A percentile compares a stretch with the other conserved stretches of the same genome.
Evolutionary conservation across 2,329 filamentous ascomycete species (phyloP).

Genomic region (Tolypocladium tropicale): DNA sequence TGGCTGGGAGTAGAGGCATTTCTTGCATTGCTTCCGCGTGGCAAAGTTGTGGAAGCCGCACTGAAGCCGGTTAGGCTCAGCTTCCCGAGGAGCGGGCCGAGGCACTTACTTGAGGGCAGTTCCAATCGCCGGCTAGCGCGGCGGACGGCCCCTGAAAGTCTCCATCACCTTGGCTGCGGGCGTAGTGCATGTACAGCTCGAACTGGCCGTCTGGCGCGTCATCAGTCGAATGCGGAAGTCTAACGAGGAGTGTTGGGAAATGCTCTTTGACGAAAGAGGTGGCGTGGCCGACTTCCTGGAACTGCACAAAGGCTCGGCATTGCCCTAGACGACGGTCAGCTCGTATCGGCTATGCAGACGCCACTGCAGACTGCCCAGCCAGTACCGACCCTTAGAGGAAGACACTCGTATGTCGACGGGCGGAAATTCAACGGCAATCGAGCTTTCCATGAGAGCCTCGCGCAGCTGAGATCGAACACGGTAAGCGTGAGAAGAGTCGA

Average conservation of each 20-base stretch:
- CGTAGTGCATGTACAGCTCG: constrained; percentile 29
- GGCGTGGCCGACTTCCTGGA: constrained; percentile 28
- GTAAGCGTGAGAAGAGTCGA: too few species aligned
- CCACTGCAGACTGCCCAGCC: too few species aligned
- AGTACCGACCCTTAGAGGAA: constrained; percentile 20
- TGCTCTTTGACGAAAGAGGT: constrained; percentile 30
- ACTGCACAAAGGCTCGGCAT: constrained; percentile 31
- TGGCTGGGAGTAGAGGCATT: constrained; percentile 21
- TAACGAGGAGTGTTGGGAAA: constrained; percentile 27
- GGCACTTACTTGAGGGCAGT: constrained; percentile 20
- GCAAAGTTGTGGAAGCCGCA: constrained; percentile 30
- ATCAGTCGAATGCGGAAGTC: constrained; percentile 25
- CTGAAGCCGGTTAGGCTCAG: constrained; percentile 14
- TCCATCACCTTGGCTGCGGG: constrained; percentile 24
- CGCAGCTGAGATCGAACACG: too few species aligned
- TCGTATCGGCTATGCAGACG: background rate
- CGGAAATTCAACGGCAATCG: constrained; percentile 23
- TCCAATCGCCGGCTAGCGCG: constrained; percentile 20
- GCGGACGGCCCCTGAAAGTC: constrained; percentile 14
- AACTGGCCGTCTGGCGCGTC: constrained; percentile 27
- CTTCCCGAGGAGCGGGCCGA: background rate
- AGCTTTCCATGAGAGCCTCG: constrained; percentile 21
- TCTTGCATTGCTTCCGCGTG: constrained; percentile 25
- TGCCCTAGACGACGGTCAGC: constrained; percentile 21
- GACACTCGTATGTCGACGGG: constrained; percentile 29